Base-by-base conservation (phyloP, 305 asterid species). In the Coffea humblotiana region DNA sequence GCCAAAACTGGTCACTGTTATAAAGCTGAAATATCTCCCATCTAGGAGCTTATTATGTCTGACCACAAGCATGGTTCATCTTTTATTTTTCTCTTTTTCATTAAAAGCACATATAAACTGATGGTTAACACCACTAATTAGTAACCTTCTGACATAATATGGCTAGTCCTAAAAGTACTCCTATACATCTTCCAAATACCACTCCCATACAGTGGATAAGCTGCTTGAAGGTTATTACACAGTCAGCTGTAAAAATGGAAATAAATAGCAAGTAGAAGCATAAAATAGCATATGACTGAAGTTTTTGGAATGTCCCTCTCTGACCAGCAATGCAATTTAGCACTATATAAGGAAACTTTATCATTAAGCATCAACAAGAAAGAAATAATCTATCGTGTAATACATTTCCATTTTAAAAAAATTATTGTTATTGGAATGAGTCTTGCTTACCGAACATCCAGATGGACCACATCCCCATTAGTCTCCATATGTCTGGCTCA, bases 381-480 rank as follows among this genome's bases (percentile, higher is more conserved):
- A 43, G 27, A 40, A 56, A 68, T 15, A 58, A 58, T 27, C 65
- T 35, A 70, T n/a, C 48, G 15, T 47, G 27, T 19, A 76, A 16
- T n/a, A 37, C 2, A 61, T 64, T 40, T 40, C 21, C n/a, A 10
- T 4, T 37, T n/a, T 35, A 4, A 37, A 37, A 29, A 2, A 15
- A 8, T 47, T 9, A 2, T 48, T 65, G 13, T 65, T 40, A 32
- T 29, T 27, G 49, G 71, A 65, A 45, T 8, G 18, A 49, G 35
- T 8, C 47, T 67, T 80, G 79, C 97, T 92, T 90, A 96, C 99
- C 94, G 90, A 94, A 96, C 99, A 96, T 96, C 99, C 98, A 96
- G 79, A 94, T 91, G 87, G 99, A 96, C 98, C 97, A 96, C 98
- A 94, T 96, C 78, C 99, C 96, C 97, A 94, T 94, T 51, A 95